Evolutionary conservation across 2,329 filamentous ascomycete species (phyloP), one percentile per base, ranked within the genome.

Genomic region (Fusarium albosuccineum): DNA sequence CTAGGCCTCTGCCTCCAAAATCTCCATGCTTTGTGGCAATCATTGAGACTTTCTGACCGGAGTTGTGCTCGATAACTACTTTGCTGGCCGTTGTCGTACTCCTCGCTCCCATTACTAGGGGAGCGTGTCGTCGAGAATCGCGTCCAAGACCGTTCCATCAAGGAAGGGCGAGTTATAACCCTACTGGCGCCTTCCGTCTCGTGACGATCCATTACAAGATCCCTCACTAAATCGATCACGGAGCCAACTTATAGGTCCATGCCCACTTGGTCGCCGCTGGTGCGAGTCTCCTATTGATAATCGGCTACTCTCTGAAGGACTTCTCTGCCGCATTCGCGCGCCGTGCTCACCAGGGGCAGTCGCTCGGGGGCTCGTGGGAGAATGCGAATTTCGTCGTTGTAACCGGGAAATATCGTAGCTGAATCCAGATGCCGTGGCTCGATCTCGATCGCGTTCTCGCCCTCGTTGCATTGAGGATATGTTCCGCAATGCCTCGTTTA

Each of bases 221-320:
- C 73, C 70, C 55, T 74, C 72, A 6, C 76, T 67, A 34, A 84
- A 82, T 39, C 77, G 78, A 42, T 80, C 80, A 46, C 82, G 79
- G 17, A 85, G 68, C 83, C 83, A 85, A 59, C 76, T 75, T 1
- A 84, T 66, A 33, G 82, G 78, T 3, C 80, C 78, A 39, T 75
- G 70, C 4, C 75, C 74, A n/a, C 77, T 74, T 30, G 69, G 67
- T 29, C 74, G 72, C n/a, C 76, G 73, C 16, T 77, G 71, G 5
- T 75, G 74, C 33, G 77, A 75, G 13, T 75, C 73, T 9, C 57
- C 62, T 9, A 56, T 70, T 22, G 69, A 74, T 16, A 66, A 72
- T 27, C 78, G 77, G 45, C 73, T 79, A 59, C 73, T 76, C 48
- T 79, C 70, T 0, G 80, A 80, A 7, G 80, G 79, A 53, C 79